Base-by-base conservation (phyloP, 2,329 filamentous ascomycete genomes). In the Alternaria metachromatica region DNA sequence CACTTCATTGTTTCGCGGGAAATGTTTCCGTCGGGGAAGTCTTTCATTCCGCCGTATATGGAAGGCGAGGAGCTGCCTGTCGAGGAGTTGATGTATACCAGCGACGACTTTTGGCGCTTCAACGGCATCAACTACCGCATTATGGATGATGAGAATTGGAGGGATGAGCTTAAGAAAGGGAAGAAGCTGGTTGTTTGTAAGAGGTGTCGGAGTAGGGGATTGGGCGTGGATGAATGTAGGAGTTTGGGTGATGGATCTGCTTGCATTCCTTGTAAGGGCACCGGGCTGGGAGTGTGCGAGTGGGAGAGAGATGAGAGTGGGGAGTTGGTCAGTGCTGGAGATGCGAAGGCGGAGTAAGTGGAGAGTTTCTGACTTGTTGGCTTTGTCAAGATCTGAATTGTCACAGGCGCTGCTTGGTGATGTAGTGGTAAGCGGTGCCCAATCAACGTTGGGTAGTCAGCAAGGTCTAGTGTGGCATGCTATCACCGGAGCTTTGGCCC, bases 11-110 rank as follows among this genome's bases (percentile, higher is more conserved):
- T 79, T 18, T 73, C 72, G 2, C 67, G 66, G 5, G 68, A 77
- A 15, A 62, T 48, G 0, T 80, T 80, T 33, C 57, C 53, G 0
- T 53, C 56, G 4, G 70, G 67, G 0, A 64, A 51, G 0, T 44
- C 65, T 0, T 79, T 67, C 48, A 80, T 80, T 2, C 76, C 76
- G 4, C 78, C 78, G 1, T 80, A 74, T 48, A 77, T 80, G 75
- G 68, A 77, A 20, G 76, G 77, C 11, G 78, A 80, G 23, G 73
- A 77, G 7, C 44, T 64, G 4, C 78, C 78, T 0, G 58, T 68
- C 2, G 76, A 79, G 48, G 63, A 65, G 13, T 15, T 66, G 8
- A 63, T 77, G 56, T 80, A 79, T 43, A 68, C 75, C 49, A 78
- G 76, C 1, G 64, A 73, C 8, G 51, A 73, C 28, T 74, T 71